Conservation (phyloP, 176 grass and related monocot genomes). For the Eleusine coracana region DNA sequence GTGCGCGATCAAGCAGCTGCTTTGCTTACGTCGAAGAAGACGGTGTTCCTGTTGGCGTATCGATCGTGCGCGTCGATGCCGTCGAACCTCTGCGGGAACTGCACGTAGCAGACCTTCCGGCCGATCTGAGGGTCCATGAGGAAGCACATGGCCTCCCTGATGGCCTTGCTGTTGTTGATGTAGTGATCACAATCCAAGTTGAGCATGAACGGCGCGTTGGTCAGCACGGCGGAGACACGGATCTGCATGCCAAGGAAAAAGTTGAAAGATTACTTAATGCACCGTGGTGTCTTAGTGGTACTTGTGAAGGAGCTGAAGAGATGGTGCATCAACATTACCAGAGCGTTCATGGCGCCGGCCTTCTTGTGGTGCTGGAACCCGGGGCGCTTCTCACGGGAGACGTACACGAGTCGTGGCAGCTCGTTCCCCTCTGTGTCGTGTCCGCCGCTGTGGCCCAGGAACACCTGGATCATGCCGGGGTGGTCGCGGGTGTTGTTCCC, state of each 20-base stretch:
- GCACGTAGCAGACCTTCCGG: conserved; percentile 84
- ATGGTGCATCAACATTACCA: conserved; percentile 40
- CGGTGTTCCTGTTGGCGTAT: conserved; percentile 97
- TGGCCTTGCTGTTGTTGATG: conserved; percentile 99
- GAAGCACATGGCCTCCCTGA: conserved; percentile 97
- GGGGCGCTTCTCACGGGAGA: conserved; percentile 96
- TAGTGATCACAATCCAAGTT: conserved; percentile 98
- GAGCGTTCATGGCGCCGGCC: conserved; percentile 97
- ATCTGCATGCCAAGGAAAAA: conserved; percentile 41
- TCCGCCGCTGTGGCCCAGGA: conserved; percentile 91
- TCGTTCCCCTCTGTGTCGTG: conserved; percentile 95
- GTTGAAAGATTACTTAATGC: background rate
- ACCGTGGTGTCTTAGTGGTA: background rate
- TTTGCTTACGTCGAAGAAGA: conserved; percentile 89
- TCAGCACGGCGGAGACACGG: conserved; percentile 95
- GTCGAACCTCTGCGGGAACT: conserved; percentile 99
- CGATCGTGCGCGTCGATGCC: conserved; percentile 88
- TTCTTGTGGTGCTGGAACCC: conserved; percentile 99
- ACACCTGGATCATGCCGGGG: conserved; percentile 99
- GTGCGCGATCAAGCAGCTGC: background rate
- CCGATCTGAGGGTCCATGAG: conserved; percentile 96
- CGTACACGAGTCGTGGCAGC: conserved; percentile 90
- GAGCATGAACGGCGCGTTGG: conserved; percentile 96
- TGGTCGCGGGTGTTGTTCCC: conserved; percentile 99
- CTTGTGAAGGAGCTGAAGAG: no score